phyloP scores from a whole-genome alignment of 2,329 filamentous ascomycete species.

The Claviceps humidiphila region DNA sequence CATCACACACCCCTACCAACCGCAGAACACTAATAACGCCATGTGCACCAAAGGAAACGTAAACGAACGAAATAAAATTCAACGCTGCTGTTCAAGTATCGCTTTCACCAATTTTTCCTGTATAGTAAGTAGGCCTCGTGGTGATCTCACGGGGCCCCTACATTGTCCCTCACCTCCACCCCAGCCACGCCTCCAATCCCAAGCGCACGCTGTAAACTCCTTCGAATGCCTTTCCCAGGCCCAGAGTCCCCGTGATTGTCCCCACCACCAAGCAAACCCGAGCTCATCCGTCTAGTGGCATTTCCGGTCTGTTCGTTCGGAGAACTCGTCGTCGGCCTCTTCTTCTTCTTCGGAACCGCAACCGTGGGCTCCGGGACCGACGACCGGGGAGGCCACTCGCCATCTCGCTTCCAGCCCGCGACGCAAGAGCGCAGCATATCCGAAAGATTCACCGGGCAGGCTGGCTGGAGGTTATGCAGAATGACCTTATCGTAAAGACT shows the following conservation, averaged over 20 bases:
- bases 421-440: constrained; percentile 75
- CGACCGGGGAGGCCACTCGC: constrained; percentile 67
- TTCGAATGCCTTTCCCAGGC: constrained; percentile 27
- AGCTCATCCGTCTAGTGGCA: constrained; percentile 30
- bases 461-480: constrained; percentile 63
- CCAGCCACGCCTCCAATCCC: constrained; percentile 20
- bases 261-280: constrained; percentile 31
- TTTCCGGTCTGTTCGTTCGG: constrained; percentile 15
- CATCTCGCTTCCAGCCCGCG: constrained; percentile 81
- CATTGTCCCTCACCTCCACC: background rate
- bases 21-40: no score
- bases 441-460: constrained; percentile 74
- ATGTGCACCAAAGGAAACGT: no score
- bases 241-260: constrained; percentile 20
- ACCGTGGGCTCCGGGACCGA: constrained; percentile 26
- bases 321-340: constrained; percentile 14
- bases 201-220: constrained; percentile 33
- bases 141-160: background rate
- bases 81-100: no score
- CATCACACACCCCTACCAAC: no score
- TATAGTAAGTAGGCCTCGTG: no score
- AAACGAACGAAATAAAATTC: no score
- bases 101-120: background rate
- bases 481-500: constrained; percentile 87
- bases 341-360: constrained; percentile 27